Percentiles rank a stretch among this genome's conserved stretches.
Evolutionary conservation across 164 flowering plant species (phyloP).

Genomic region (Umbilicus rupestris): DNA sequence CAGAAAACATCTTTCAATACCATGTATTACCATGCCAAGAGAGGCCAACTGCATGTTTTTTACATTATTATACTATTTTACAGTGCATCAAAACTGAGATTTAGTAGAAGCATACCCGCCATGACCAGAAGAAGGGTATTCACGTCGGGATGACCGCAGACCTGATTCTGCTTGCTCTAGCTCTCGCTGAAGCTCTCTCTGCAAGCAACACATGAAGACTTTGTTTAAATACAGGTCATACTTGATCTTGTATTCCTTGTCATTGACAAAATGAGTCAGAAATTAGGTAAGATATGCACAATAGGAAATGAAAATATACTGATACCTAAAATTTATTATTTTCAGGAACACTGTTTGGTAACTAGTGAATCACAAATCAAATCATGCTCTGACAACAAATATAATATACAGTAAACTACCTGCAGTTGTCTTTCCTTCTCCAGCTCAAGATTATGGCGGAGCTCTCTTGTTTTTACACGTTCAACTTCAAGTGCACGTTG

Average conservation of each 20-base stretch:
- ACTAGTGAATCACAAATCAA: neutral
- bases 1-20: neutral
- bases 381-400: neutral
- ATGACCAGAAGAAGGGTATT: constrained; percentile 53
- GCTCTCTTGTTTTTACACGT: constrained; percentile 79
- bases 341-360: no score
- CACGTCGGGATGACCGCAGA: constrained; percentile 59
- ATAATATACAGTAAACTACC: constrained; percentile 28
- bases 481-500: constrained; percentile 67
- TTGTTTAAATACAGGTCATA: neutral
- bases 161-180: constrained; percentile 84
- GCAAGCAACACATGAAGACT: constrained; percentile 13
- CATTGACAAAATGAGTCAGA: neutral
- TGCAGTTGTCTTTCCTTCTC: constrained; percentile 86
- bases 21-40: neutral
- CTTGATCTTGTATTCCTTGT: neutral
- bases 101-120: constrained; percentile 31
- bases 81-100: neutral
- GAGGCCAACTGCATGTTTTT: neutral
- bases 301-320: neutral
- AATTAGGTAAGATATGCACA: neutral
- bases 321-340: neutral
- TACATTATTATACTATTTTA: neutral
- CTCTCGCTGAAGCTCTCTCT: constrained; percentile 90
- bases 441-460: constrained; percentile 74